Percentiles rank a stretch among this genome's conserved stretches.
phyloP scores from a whole-genome alignment of 345 rosid genomes.

The Turnera subulata region DNA sequence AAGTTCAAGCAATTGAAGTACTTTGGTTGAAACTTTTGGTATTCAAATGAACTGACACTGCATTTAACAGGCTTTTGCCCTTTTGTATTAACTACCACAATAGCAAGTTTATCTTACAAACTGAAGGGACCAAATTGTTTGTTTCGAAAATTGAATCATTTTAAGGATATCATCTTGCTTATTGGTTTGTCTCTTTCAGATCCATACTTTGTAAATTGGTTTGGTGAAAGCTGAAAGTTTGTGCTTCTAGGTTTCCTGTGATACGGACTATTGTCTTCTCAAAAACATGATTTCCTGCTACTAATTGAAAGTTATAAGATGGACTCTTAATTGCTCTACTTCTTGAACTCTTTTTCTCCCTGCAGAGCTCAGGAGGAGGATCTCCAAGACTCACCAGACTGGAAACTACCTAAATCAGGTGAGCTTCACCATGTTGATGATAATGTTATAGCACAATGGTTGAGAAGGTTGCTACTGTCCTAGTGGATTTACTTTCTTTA shows the following conservation, averaged over 20 bases:
- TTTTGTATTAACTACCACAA: background rate
- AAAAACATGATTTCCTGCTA: background rate
- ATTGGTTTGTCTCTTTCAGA: background rate
- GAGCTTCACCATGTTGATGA: slow-evolving; percentile 27
- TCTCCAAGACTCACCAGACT: slow-evolving; percentile 33
- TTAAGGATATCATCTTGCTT: background rate
- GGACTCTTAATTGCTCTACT: too few relatives aligned
- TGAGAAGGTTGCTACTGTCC: background rate
- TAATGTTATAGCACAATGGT: slow-evolving; percentile 5
- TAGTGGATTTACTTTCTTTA: background rate
- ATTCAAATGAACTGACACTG: too few relatives aligned
- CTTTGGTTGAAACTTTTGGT: too few relatives aligned
- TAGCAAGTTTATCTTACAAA: background rate
- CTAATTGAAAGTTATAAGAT: background rate
- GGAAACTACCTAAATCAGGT: slow-evolving; percentile 51
- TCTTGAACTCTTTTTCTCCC: slow-evolving; percentile 14
- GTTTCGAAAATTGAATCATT: background rate
- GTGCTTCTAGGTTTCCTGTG: background rate
- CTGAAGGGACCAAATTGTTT: slow-evolving; percentile 2
- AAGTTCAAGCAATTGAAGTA: too few relatives aligned
- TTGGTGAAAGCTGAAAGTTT: background rate
- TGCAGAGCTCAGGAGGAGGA: slow-evolving; percentile 64
- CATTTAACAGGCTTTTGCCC: too few relatives aligned
- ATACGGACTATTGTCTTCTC: background rate
- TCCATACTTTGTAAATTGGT: background rate